Evolutionary conservation across 129 eudicot species (phyloP), one percentile per base, ranked within the genome.

Genomic region (Centaurea solstitialis): DNA sequence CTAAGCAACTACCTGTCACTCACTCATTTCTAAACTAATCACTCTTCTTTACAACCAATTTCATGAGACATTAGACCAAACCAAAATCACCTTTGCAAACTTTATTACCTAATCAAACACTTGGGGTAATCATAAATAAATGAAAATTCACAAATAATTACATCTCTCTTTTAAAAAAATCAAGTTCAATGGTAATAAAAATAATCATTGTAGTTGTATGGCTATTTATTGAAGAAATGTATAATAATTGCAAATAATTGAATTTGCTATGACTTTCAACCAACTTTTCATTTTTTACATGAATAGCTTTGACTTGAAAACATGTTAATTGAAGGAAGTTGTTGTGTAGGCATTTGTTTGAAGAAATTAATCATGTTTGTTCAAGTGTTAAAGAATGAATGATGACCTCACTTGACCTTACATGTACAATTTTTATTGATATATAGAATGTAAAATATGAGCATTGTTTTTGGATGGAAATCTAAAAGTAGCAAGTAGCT

Each of bases 1-100:
- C 86, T 37, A 82, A 76, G 86, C 86, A 82, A 82, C 82, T 70
- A 83, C 74, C 86, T 83, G 78, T 77, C 78, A 38, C 5, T 39
- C 68, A 20, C 68, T 6, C 11, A 43, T 6, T 43, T 6, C 61
- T 13, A 47, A 12, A 43, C 50, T 43, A 43, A 43, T 43, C 50
- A 43, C 13, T 9, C 57, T n/a, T n/a, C n/a, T 45, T 57, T 7
- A 57, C 65, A 57, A 57, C 65, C 59, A 12, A 47, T 47, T 47
- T 47, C 59, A 13, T 47, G 18, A 12, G 18, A 12, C 59, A 12
- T 47, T 47, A 12, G 59, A 47, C 59, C 59, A 47, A 47, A 33
- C 37, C 37, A 33, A 33, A 26, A 33, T 33, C 37, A 33, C 37
- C 37, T 33, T 33, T 26, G 30, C 30, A 26, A 26, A 26, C 30